These are phyloP conservation scores for Suillus weaverae DNA, from an alignment of 768 basidiomycete species.

Conservation along the genomic window DNA sequence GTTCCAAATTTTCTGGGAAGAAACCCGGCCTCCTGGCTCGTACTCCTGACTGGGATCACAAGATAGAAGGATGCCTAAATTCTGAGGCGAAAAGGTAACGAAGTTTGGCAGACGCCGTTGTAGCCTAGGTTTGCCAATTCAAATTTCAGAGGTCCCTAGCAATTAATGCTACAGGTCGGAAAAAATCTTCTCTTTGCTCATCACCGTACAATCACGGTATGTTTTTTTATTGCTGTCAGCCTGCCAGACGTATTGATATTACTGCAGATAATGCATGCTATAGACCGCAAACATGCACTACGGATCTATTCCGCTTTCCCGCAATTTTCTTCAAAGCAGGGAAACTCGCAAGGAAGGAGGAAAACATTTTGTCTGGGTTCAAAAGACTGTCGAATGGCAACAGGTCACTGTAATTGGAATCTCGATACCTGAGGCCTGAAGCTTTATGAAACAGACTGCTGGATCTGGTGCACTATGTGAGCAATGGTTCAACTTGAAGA, in stretches of 20 bases:
- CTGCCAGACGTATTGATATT: neutral
- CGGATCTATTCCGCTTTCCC: neutral
- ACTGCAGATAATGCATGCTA: neutral
- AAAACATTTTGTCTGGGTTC: neutral
- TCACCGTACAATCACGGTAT: neutral
- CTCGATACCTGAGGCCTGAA: neutral
- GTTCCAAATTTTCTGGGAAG: neutral
- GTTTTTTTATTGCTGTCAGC: neutral
- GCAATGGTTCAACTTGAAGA: neutral
- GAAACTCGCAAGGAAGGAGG: neutral
- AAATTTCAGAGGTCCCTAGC: neutral
- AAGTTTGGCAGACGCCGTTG: neutral
- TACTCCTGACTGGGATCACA: neutral
- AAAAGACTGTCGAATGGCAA: neutral
- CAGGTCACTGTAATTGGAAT: neutral
- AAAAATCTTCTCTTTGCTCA: neutral
- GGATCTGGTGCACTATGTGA: neutral
- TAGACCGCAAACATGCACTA: neutral
- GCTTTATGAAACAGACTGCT: neutral
- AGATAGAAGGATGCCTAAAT: neutral
- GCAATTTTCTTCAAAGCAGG: neutral
- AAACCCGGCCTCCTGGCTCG: neutral
- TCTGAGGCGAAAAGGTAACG: neutral
- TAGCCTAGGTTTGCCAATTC: neutral
- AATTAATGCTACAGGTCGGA: neutral